These are phyloP conservation scores for Cyamopsis tetragonoloba DNA, from an alignment of 306 rosid genomes.

Conservation along the genomic window DNA sequence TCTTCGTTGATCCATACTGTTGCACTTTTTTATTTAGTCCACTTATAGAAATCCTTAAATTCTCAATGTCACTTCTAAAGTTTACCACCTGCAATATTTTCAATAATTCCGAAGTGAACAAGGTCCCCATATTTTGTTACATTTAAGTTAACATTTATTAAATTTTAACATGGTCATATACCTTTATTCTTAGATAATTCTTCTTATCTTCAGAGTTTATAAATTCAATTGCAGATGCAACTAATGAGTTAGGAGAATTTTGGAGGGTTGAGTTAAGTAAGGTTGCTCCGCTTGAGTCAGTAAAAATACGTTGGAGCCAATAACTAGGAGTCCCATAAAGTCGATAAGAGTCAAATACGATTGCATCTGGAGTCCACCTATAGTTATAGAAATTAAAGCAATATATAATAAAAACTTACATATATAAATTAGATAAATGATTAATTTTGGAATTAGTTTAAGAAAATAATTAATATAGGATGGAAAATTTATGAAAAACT, in stretches of 20 bases:
- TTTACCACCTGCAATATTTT: slow-evolving; percentile 51
- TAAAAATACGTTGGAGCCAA: slow-evolving; percentile 59
- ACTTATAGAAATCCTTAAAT: slow-evolving; percentile 33
- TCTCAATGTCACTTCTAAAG: slow-evolving; percentile 40
- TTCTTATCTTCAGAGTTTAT: slow-evolving; percentile 22
- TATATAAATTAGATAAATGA: background rate
- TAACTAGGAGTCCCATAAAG: slow-evolving; percentile 78
- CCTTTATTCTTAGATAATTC: slow-evolving; percentile 61
- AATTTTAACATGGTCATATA: background rate
- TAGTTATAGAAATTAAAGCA: background rate
- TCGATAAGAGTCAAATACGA: slow-evolving; percentile 55
- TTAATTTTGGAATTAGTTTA: no score
- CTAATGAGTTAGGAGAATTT: slow-evolving; percentile 27
- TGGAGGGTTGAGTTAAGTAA: slow-evolving; percentile 44
- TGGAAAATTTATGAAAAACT: background rate
- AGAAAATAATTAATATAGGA: background rate
- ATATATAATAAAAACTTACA: background rate
- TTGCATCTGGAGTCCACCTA: slow-evolving; percentile 78
- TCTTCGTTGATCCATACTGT: slow-evolving; percentile 34
- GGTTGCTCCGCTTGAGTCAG: slow-evolving; percentile 63
- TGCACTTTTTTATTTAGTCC: slow-evolving; percentile 30
- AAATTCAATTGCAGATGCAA: slow-evolving; percentile 60
- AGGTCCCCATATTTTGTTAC: background rate
- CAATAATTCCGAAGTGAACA: background rate
- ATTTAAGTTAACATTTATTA: background rate